Base-by-base conservation (phyloP, 257 asterid genomes). In the Solanum arcanum region DNA sequence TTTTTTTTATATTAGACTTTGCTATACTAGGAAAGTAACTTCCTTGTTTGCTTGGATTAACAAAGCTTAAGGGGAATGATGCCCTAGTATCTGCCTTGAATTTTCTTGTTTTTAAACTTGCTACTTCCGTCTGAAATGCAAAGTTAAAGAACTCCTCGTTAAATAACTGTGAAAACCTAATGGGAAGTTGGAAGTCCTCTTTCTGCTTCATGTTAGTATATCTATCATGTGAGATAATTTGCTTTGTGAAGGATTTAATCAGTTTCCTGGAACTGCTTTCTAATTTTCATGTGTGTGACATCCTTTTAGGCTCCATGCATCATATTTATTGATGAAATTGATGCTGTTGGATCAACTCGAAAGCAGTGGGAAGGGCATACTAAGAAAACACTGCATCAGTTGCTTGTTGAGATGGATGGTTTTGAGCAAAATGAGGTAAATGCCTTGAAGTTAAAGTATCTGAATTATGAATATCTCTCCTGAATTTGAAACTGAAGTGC, bases 311-410 rank as follows among this genome's bases (percentile, higher is more conserved):
- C 99, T 85, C 99, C 99, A 12, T 97, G 99, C 95, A 97, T 97
- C 90, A 91, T 97, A 88, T 95, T 97, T 89, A 97, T 97, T 86
- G 99, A 97, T 90, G 99, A 97, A 90, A 94, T 97, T 88, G 99
- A 97, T 93, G 99, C 99, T 68, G 94, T 97, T 89, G 99, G 99
- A 87, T 97, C 99, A 82, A 97, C 99, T 74, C 93, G 99, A 64
- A 97, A 94, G 95, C 99, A 95, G 88, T 97, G 97, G 96, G 99
- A 97, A 93, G 99, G 99, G 82, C 99, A 97, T 87, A 95, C 99
- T 23, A 97, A 97, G 95, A 97, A 97, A 92, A 97, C 99, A 23
- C 89, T 97, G 87, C 99, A 97, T 90, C 99, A 97, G 60, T 90
- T 97, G 84, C 99, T 95, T 13, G 99, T 97, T 49, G 99, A 97